phyloP scores from a whole-genome alignment of 306 rosid species.

The Quercus glauca region DNA sequence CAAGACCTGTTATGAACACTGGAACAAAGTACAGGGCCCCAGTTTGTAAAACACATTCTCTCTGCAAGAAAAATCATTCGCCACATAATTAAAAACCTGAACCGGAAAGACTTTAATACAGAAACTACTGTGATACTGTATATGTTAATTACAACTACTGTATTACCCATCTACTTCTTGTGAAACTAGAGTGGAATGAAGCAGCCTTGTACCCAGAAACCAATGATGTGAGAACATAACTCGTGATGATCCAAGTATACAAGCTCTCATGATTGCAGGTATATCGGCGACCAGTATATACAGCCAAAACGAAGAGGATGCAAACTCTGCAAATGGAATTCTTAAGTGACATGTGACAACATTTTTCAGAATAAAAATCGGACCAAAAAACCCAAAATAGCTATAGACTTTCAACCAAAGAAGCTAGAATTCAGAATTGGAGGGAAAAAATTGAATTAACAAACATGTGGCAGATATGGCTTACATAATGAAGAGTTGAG shows the following conservation, averaged over 20 bases:
- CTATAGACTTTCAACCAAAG: too few species aligned
- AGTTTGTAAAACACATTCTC: conserved; percentile 27
- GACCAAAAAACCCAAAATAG: too few species aligned
- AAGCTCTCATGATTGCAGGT: not conserved
- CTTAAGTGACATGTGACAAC: too few species aligned
- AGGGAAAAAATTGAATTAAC: too few species aligned
- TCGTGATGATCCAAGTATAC: not conserved
- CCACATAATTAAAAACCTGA: not conserved
- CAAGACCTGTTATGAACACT: not conserved
- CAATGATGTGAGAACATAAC: conserved; percentile 5
- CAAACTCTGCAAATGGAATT: too few species aligned
- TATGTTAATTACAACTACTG: not conserved
- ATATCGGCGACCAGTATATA: too few species aligned
- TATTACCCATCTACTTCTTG: conserved; percentile 12
- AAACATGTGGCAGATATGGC: too few species aligned
- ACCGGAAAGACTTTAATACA: not conserved
- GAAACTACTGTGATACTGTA: not conserved
- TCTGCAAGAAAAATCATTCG: conserved; percentile 5
- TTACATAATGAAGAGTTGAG: too few species aligned
- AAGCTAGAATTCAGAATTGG: too few species aligned
- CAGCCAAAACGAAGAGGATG: too few species aligned
- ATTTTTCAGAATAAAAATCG: too few species aligned
- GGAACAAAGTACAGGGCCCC: conserved; percentile 20
- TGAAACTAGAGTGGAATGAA: conserved; percentile 12
- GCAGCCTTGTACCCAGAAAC: conserved; percentile 11